Conservation (phyloP, 805 yeast genomes). For the Candida yuanshanica region DNA sequence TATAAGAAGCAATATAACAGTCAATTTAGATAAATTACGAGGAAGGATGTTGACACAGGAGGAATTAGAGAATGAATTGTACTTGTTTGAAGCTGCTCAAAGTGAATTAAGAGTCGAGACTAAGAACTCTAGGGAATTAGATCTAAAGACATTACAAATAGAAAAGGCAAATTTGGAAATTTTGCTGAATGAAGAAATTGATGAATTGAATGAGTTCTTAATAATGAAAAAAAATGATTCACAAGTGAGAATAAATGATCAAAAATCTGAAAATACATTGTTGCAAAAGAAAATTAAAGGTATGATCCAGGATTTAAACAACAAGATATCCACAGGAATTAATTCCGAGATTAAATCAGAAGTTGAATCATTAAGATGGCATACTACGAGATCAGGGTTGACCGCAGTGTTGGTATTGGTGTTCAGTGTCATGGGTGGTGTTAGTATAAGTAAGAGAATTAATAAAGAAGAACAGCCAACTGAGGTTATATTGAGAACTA, state of each 20-base stretch:
- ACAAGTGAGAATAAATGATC: conserved; percentile 80
- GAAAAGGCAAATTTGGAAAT: conserved; percentile 66
- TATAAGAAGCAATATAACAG: conserved; percentile 30
- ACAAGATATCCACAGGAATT: conserved; percentile 77
- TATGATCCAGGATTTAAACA: conserved; percentile 74
- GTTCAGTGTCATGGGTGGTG: conserved; percentile 53
- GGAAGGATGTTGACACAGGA: conserved; percentile 36
- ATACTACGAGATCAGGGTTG: conserved; percentile 82
- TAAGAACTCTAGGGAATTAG: conserved; percentile 62
- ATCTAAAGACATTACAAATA: conserved; percentile 60
- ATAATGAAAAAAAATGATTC: conserved; percentile 65
- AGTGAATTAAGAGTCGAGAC: conserved; percentile 80
- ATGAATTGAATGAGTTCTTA: conserved; percentile 62
- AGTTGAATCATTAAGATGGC: conserved; percentile 89
- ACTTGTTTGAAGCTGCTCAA: conserved; percentile 87
- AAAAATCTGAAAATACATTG: conserved; percentile 76
- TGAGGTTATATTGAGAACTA: conserved; percentile 29
- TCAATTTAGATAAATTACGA: conserved; percentile 26
- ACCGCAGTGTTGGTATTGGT: conserved; percentile 67
- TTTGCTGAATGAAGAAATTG: conserved; percentile 65
- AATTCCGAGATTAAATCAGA: conserved; percentile 79
- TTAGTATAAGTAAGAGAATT: conserved; percentile 31
- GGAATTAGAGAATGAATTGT: conserved; percentile 83
- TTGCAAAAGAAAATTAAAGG: conserved; percentile 63
- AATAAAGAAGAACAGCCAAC: conserved; percentile 28